Evolutionary conservation across 345 rosid genomes (phyloP), one percentile per base, ranked within the genome.

Genomic region (Pistacia atlantica): DNA sequence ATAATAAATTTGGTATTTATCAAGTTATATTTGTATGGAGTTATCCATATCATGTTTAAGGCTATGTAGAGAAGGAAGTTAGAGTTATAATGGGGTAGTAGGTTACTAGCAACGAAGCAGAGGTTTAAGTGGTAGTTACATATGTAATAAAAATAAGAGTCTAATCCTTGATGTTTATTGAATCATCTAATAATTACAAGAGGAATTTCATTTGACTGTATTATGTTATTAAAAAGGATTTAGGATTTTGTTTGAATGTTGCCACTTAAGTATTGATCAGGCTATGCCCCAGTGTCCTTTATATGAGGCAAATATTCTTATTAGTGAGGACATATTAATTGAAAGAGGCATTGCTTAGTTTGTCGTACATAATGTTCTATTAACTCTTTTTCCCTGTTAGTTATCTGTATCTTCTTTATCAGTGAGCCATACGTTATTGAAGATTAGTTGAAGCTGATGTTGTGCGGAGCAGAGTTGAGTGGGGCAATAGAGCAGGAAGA

Each of bases 401-500:
- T 51, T 69, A 75, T 75, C 38, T 18, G 33, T 33, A 35, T 79
- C 42, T 67, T 70, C 46, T 63, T 51, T 57, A 54, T 75, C 73
- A 96, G 98, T 18, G 98, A 96, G 81, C 99, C 97, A 51, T 93
- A 91, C 81, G 99, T 96, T 75, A 96, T 98, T 77, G 98, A 92
- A 81, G 99, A 96, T 78, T 97, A 96, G 86, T 71, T 96, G 80
- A 93, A 96, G 86, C 80, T 96, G 85, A 93, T 96, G 99, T 76
- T 96, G 84, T 87, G 98, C 33, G 99, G 99, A 56, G 99, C 97
- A 80, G 98, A 93, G 82, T 61, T 96, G 74, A 96, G 99, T 78
- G 98, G 99, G 5, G 98, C 98, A n/a, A 96, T 96, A 75, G 99
- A 96, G 84, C 98, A 96, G 89, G 99, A 96, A 81, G 99, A 96